Percentiles rank a stretch among this genome's conserved stretches.
Evolutionary conservation across 106 monocot genomes (phyloP).

Genomic region (Narthecium ossifragum): DNA sequence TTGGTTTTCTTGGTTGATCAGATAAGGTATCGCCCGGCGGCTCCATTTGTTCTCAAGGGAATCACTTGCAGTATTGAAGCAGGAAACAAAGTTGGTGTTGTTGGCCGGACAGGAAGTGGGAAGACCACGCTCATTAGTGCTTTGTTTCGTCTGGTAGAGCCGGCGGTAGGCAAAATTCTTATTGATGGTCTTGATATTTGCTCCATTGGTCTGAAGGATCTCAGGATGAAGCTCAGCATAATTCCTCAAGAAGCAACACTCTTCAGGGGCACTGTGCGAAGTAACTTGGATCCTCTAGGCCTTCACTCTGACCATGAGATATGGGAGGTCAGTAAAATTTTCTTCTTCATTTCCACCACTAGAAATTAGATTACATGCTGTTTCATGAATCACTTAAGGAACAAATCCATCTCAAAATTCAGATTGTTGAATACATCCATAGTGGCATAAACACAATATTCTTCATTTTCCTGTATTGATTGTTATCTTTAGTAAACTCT

Average conservation of each 20-base stretch:
- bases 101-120: constrained; percentile 71
- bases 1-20: constrained; percentile 25
- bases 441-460: background rate
- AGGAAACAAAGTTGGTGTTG: constrained; percentile 65
- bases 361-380: too few relatives aligned
- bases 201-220: constrained; percentile 58
- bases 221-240: constrained; percentile 68
- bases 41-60: constrained; percentile 60
- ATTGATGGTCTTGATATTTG: constrained; percentile 63
- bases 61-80: constrained; percentile 59
- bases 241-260: constrained; percentile 83
- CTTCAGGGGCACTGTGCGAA: constrained; percentile 59
- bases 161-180: constrained; percentile 45
- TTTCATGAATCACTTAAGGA: too few relatives aligned
- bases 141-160: constrained; percentile 63
- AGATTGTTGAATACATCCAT: background rate
- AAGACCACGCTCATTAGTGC: constrained; percentile 72
- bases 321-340: constrained; percentile 79
- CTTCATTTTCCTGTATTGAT: background rate
- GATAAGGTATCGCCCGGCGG: constrained; percentile 40
- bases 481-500: too few relatives aligned
- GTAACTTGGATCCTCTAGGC: constrained; percentile 69
- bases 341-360: too few relatives aligned
- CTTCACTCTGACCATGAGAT: constrained; percentile 52
- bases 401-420: background rate